Evolutionary conservation across 2,329 filamentous ascomycete genomes (phyloP), one percentile per base, ranked within the genome.

Genomic region (Periconia macrospinosa): DNA sequence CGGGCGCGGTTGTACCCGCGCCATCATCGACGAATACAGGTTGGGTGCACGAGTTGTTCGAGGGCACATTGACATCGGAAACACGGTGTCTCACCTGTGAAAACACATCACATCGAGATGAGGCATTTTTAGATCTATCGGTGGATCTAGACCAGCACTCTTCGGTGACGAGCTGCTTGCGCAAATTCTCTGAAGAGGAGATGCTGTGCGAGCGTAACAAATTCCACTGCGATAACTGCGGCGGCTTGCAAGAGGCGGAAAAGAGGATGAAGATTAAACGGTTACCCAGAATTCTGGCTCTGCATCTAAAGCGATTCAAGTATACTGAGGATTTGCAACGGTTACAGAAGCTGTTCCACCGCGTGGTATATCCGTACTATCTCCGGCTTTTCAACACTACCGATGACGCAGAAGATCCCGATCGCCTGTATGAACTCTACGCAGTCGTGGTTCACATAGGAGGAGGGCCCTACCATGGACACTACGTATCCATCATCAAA

Each of bases 181-280:
- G 91, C 54, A 96, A 97, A 67, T 99, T 99, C 68, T 99, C 94
- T 0, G 92, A 94, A 44, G 94, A 97, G 67, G 94, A 99, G 75
- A 97, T 97, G 72, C 83, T 99, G 53, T 97, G 94, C 70, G 94
- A 99, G 77, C 85, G 92, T 56, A 97, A 99, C 79, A 99, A 99
- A 71, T 99, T 99, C 62, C 93, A 99, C 70, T 99, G 94, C 76
- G 94, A 99, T 72, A 92, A 92, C 65, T 99, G 94, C 64, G 94
- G 94, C 49, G 94, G 94, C 2, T 79, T 99, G 51, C 94, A 99
- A 75, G 94, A 99, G 76, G 94, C 94, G 0, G 94, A 99, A 75
- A 99, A 97, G 79, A 86, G 94, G 59, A 99, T 99, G 94, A 99
- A 97, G 80, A 93, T 99, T 64, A 97, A 99, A 79, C 86, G 90